Evolutionary conservation across 1,284 basidiomycete genomes (phyloP), one percentile per base, ranked within the genome.

Genomic region (Neotropicomus parvogracilis): DNA sequence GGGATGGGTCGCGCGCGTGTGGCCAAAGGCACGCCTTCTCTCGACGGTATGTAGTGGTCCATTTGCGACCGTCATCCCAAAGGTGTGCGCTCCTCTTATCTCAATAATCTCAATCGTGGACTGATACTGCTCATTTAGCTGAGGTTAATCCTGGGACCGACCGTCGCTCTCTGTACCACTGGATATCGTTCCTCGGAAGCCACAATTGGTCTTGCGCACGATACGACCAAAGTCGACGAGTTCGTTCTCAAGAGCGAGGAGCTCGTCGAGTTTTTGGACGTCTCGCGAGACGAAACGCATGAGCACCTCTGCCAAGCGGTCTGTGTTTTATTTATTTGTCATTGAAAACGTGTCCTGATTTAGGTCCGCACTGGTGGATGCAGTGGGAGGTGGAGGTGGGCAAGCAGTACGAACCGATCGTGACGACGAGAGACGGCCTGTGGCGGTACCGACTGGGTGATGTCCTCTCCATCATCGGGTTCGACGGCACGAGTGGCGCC

Each of bases 361-460:
- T n/a, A n/a, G 4, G 10, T 32, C 41, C 11, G 48, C 17, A n/a
- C 8, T 17, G 9, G 5, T 27, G 9, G 13, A 40, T 5, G 14
- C n/a, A 62, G 58, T 62, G 59, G 60, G 53, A 62, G n/a, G 34
- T 56, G 14, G 34, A 56, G 17, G 39, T 43, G 7, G 54, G 49
- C 3, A 52, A 60, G 35, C 45, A 40, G 2, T 62, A 60, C 29
- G 53, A 62, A 9, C 36, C 48, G 4, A 35, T 54, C 8, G n/a
- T 57, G 26, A 60, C 59, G 7, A 62, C 59, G 4, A 46, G 41
- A 21, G 44, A 54, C 16, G 59, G 59, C 4, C 33, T 62, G 21
- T 62, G 59, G 59, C 50, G 59, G 19, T 60, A 60, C 29, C 45
- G 26, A 11, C 38, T 58, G 5, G 54, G 53, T 2, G 59, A 62